phyloP scores from a whole-genome alignment of 306 rosid species.

The cucumber (Cucumis sativus) region Cucumber_9930_V3 NC_026655.2:22371501-22372000 shows the following conservation, averaged over 20 bases:
- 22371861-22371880: not conserved
- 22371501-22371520: too few species aligned
- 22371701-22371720: not conserved
- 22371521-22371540: too few species aligned
- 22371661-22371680: too few species aligned
- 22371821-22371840: slow-evolving; percentile 11
- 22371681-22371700: too few species aligned
- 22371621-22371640: too few species aligned
- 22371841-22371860: slow-evolving; percentile 8
- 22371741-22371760: not conserved
- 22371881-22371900: not conserved
- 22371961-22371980: too few species aligned
- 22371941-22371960: not conserved
- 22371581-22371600: too few species aligned
- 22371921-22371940: not conserved
- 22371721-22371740: not conserved
- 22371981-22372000: not conserved
- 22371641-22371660: too few species aligned
- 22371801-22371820: not conserved
- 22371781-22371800: not conserved
- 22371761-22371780: not conserved
- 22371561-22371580: not conserved
- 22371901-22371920: not conserved
- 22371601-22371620: not conserved
- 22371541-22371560: too few species aligned